Evolutionary conservation across 2,329 filamentous ascomycete species (phyloP), one percentile per base, ranked within the genome.

Genomic region (Pseudogymnoascus sp.): DNA sequence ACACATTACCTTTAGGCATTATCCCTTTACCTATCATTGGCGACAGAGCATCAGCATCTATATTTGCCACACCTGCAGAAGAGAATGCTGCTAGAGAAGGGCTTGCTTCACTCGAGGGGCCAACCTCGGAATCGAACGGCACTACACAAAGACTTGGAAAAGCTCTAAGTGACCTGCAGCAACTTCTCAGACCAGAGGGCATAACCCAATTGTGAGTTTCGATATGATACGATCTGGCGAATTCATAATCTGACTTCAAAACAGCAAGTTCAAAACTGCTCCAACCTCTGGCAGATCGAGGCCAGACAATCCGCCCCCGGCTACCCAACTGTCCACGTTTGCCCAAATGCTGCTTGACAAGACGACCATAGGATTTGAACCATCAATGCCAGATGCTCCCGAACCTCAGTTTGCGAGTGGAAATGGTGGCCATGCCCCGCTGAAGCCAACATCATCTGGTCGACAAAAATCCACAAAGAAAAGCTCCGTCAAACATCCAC

Each of bases 151-250:
- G 85, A 67, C 78, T 93, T 56, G 87, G 90, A 68, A 85, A 88
- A 68, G 88, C 87, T 10, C 80, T 93, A 53, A 83, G 88, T 69
- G 87, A 93, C 73, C 80, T 97, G 31, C 84, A 90, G 64, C 85
- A 87, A 66, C 82, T 96, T 42, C 75, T 97, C 63, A 86, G 87
- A 71, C 83, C 86, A 1, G 83, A 87, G n/a, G 86, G 87, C 65
- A 78, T 89, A 66, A 88, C 88, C 9, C 78, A 88, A 70, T 90
- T 68, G 71, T 74, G 65, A 65, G 71, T 59, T 61, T 17, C 9
- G 9, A 33, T 17, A 63, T 33, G 35, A 62, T n/a, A 60, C 44
- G 53, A 63, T 46, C 15, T 35, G n/a, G 0, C 2, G 21, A 44
- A 38, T 21, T 56, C 7, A 17, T 50, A 23, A 44, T 15, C 15